Evolutionary conservation across 2,329 filamentous ascomycete species (phyloP).

Genomic region (Grosmannia serpens): DNA sequence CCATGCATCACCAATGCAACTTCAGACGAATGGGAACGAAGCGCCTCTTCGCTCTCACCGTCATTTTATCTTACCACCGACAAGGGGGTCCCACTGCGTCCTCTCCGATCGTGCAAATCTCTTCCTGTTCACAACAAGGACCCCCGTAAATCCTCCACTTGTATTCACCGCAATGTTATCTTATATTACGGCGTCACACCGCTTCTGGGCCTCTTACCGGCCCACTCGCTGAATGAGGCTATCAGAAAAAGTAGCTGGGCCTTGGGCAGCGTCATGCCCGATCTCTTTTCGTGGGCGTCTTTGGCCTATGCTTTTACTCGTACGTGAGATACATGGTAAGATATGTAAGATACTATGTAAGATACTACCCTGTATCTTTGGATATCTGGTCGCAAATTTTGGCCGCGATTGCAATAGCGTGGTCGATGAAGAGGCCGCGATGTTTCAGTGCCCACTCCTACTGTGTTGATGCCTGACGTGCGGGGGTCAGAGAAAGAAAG

Average conservation of each 20-base stretch:
- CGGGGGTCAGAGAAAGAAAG: neutral
- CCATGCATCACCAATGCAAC: too few relatives aligned
- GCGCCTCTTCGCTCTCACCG: neutral
- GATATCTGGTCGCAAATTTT: neutral
- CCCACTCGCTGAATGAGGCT: neutral
- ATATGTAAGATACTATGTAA: too few relatives aligned
- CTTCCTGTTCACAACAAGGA: neutral
- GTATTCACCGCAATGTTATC: neutral
- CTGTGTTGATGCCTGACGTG: neutral
- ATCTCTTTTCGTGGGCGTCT: neutral
- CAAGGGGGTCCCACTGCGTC: neutral
- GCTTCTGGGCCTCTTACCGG: neutral
- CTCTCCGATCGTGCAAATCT: neutral
- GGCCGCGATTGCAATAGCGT: neutral
- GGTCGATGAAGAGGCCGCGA: neutral
- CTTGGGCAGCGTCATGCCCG: neutral
- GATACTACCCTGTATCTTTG: neutral
- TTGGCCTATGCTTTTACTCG: neutral
- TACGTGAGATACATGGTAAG: too few relatives aligned
- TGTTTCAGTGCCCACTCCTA: neutral
- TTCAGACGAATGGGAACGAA: neutral
- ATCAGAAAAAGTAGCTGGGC: neutral
- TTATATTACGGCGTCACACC: slow-evolving; percentile 1
- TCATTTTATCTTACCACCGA: neutral
- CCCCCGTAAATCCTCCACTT: neutral